Evolutionary conservation across 2,329 filamentous ascomycete genomes (phyloP), one percentile per base, ranked within the genome.

Genomic region (Aspergillus arachidicola): DNA sequence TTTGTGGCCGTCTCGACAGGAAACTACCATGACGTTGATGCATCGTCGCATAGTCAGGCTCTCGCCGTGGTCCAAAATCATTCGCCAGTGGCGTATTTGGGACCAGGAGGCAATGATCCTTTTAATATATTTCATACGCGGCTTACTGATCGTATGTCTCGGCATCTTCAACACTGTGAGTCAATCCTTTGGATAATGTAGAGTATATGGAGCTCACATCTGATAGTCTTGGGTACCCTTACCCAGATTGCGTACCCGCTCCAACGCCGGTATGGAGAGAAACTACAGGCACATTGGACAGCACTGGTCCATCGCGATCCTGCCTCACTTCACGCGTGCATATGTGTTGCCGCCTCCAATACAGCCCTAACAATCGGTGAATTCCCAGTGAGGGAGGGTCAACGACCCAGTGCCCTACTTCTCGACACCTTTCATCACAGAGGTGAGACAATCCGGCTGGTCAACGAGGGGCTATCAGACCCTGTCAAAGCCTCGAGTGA

Each of bases 341-440:
- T 79, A 56, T 79, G 76, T 59, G 75, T 77, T 63, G 72, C 75
- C 4, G 72, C 75, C 9, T 77, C 77, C 12, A 78, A 78, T 61
- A 69, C 72, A 10, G 76, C 77, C 7, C 70, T 79, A 65, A 62
- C 65, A 30, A 61, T 68, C 6, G 77, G 77, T 2, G 73, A 76
- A 26, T 69, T 78, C 21, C 75, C 75, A 3, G 63, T 78, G 7
- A 69, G 69, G 32, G 75, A 79, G 58, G 73, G 75, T 50, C 70
- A 68, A 59, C 65, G 69, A 2, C 67, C 68, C 21, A 77, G 74
- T 60, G 67, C 68, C 11, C 67, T 78, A 14, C 70, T 79, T 38
- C 68, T 79, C 10, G 77, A 79, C 61, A 73, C 75, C 0, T 74
- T 77, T 38, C 76, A 78, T 34, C 76, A 78, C 53, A 73, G 76